A percentile compares a stretch with the other conserved stretches of the same genome.
These are phyloP conservation scores for Leccinum pallidistipes DNA, from an alignment of 1,284 basidiomycete genomes.

Conservation along the genomic window DNA sequence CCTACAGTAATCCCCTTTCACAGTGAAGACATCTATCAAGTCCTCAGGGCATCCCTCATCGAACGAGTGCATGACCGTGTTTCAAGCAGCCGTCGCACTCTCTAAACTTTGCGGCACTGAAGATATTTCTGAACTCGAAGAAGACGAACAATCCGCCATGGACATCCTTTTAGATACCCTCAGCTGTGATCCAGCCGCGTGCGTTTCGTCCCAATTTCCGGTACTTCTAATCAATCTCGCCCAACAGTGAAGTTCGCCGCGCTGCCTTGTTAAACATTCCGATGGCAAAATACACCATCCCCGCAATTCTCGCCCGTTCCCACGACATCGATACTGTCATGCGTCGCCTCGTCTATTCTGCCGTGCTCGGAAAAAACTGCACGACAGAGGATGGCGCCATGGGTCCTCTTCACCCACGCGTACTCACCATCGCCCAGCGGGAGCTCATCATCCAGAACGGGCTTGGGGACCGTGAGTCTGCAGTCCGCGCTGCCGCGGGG, in stretches of 20 bases:
- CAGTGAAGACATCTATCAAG: constrained; percentile 81
- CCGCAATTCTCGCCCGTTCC: constrained; percentile 75
- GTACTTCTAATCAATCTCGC: neutral
- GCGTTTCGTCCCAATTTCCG: constrained; percentile 29
- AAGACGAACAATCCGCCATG: constrained; percentile 64
- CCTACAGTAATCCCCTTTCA: neutral
- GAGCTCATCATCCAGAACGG: constrained; percentile 81
- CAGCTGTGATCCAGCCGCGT: constrained; percentile 79
- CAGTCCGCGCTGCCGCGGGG: constrained; percentile 79
- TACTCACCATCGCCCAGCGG: constrained; percentile 74
- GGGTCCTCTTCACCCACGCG: constrained; percentile 65
- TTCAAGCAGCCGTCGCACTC: constrained; percentile 84
- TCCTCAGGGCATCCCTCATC: constrained; percentile 70
- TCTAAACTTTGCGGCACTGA: constrained; percentile 83
- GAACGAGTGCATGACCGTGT: constrained; percentile 78
- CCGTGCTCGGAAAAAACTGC: constrained; percentile 47
- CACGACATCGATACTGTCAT: constrained; percentile 85
- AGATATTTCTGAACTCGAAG: constrained; percentile 63
- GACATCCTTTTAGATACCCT: constrained; percentile 76
- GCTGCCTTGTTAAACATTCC: constrained; percentile 84
- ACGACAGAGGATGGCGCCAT: constrained; percentile 32
- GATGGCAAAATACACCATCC: constrained; percentile 58
- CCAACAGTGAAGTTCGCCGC: constrained; percentile 82
- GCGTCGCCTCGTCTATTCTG: constrained; percentile 80
- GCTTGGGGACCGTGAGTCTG: constrained; percentile 83